phyloP scores from a whole-genome alignment of 148 eudicot genomes.

The Dysphania ambrosioides region DNA sequence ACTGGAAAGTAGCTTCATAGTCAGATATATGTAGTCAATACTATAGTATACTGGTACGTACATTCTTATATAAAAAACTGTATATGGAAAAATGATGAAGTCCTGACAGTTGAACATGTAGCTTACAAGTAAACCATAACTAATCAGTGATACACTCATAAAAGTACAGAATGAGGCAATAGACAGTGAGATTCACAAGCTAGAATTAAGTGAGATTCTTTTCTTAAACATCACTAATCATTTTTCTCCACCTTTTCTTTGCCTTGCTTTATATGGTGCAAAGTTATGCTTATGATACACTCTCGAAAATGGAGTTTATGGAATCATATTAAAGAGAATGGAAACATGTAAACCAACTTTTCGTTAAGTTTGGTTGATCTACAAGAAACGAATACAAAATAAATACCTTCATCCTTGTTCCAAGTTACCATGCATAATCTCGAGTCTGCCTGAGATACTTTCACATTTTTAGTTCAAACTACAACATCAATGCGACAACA shows the following conservation, averaged over 20 bases:
- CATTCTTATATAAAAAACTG: background rate
- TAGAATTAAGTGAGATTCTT: slow-evolving; percentile 25
- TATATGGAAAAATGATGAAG: background rate
- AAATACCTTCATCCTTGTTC: background rate
- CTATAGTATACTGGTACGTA: background rate
- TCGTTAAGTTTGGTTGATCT: background rate
- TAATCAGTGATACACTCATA: too few species aligned
- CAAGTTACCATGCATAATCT: too few species aligned
- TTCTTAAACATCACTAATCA: slow-evolving; percentile 20
- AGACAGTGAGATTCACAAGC: slow-evolving; percentile 1
- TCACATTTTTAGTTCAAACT: too few species aligned
- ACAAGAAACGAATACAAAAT: background rate
- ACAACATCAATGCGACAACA: background rate
- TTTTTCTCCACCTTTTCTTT: slow-evolving; percentile 12
- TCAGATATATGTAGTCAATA: too few species aligned
- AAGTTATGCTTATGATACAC: background rate
- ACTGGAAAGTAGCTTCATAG: too few species aligned
- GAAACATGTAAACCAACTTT: background rate
- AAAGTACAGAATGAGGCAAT: background rate
- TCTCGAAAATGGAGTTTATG: background rate
- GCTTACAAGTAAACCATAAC: background rate
- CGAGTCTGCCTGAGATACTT: too few species aligned
- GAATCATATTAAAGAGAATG: background rate
- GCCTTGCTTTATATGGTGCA: slow-evolving; percentile 10
- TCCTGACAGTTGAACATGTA: background rate